phyloP scores from a whole-genome alignment of 202 grass and related monocot genomes.

The Panicum hallii region DNA sequence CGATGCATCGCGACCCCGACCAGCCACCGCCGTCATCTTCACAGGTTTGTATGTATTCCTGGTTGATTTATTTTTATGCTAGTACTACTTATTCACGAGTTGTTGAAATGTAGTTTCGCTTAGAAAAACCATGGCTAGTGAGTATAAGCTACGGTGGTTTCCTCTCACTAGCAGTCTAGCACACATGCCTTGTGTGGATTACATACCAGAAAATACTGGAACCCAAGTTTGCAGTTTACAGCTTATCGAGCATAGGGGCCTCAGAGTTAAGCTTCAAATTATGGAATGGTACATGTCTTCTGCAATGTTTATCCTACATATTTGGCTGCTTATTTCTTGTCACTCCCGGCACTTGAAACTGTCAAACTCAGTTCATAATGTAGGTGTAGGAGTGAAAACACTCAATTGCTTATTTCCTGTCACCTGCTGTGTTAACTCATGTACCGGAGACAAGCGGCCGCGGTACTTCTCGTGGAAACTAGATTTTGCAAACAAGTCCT shows the following conservation, averaged over 20 bases:
- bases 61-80: slow-evolving; percentile 20
- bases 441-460: background rate
- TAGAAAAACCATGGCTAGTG: background rate
- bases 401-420: background rate
- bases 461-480: background rate
- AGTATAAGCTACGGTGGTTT: background rate
- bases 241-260: background rate
- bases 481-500: background rate
- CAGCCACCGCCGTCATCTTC: slow-evolving; percentile 51
- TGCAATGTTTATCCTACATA: background rate
- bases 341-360: background rate
- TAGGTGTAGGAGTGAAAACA: slow-evolving; percentile 24
- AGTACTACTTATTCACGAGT: background rate
- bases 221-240: background rate
- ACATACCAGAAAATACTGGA: background rate
- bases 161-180: background rate
- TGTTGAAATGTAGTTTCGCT: slow-evolving; percentile 3
- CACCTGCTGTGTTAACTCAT: background rate
- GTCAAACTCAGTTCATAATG: slow-evolving; percentile 16
- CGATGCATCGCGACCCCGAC: slow-evolving; percentile 60
- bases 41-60: slow-evolving; percentile 45
- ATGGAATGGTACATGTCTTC: background rate
- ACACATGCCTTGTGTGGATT: slow-evolving; percentile 9
- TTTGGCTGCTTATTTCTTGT: slow-evolving; percentile 4
- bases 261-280: background rate